Conservation (phyloP, 2,329 filamentous ascomycete species). For the Exophiala sp. region DNA sequence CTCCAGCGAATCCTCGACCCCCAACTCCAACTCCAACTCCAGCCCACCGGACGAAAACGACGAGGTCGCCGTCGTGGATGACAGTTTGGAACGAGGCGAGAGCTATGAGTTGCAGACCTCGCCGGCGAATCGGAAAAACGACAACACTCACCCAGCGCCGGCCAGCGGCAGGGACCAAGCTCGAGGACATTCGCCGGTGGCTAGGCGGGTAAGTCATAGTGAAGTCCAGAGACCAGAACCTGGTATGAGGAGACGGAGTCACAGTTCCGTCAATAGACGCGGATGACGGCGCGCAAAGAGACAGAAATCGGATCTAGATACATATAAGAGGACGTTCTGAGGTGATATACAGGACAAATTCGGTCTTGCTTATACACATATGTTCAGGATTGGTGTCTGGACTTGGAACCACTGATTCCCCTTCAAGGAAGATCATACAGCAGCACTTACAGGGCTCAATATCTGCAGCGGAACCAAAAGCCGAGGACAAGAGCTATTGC, state of each 20-base stretch:
- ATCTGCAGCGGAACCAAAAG: too few species aligned
- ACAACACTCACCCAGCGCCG: background rate
- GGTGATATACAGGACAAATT: too few species aligned
- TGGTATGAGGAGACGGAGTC: conserved; percentile 19
- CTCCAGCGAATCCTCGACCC: conserved; percentile 30
- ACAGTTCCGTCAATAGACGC: conserved; percentile 13
- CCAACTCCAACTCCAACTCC: conserved; percentile 3
- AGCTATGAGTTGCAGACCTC: conserved; percentile 33
- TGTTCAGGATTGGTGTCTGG: too few species aligned
- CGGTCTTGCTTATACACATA: too few species aligned
- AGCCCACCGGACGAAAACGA: conserved; percentile 20
- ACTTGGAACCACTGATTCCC: too few species aligned
- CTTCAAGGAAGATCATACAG: too few species aligned
- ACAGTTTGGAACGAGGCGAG: conserved; percentile 40
- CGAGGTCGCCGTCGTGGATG: conserved; percentile 30
- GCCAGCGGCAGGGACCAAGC: conserved; percentile 10
- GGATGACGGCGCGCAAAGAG: background rate
- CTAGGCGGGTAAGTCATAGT: conserved; percentile 20
- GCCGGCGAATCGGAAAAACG: conserved; percentile 1
- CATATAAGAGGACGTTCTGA: too few species aligned
- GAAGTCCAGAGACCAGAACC: conserved; percentile 10
- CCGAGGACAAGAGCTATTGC: too few species aligned
- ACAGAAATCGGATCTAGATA: too few species aligned
- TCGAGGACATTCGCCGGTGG: background rate
- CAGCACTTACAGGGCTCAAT: too few species aligned